Base-by-base conservation (phyloP, 352 stramenopile genomes). In the Globisporangium emineosum region DNA sequence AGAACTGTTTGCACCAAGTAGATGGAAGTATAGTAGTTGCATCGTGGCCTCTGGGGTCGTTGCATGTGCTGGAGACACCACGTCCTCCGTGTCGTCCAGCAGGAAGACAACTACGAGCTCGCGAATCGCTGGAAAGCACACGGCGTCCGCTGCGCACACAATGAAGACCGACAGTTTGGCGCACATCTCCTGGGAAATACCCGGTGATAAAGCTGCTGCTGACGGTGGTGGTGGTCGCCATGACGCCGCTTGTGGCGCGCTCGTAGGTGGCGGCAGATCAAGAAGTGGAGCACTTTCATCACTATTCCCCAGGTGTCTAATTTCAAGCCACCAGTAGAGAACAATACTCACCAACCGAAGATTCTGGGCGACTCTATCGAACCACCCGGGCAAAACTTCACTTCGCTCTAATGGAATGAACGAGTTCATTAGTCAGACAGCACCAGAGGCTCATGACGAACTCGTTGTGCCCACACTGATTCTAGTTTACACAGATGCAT, bases 21-120 rank as follows among this genome's bases (percentile, higher is more conserved):
- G 25, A 55, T 8, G 47, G 7, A 50, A 10, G 45, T 57, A 64
- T 21, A 57, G 25, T 23, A 29, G 17, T 33, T 64, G 47, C 47
- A 35, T 57, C 10, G 8, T 19, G 42, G 21, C 27, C n/a, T 5
- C 5, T 23, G 58, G 30, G 12, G 25, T 37, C 12, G 12, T 32
- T n/a, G 50, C 45, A 13, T 40, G 25, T 25, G 30, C 58, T 30
- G 45, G 21, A 23, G 45, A 37, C 1, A 13, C n/a, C 5, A 64
- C 29, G 17, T 12, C 35, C 30, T 63, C 43, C 1, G 30, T 55
- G 4, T 64, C 58, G 45, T 37, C 10, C 12, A 2, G 17, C 4
- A 29, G n/a, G 32, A 35, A 15, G 43, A 29, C 12, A 13, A 25
- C 19, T 32, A 17, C 2, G 21, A 64, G 25, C 32, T 64, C 45